Evolutionary conservation across 2,329 filamentous ascomycete genomes (phyloP).

Genomic region (Penicillium sp.): DNA sequence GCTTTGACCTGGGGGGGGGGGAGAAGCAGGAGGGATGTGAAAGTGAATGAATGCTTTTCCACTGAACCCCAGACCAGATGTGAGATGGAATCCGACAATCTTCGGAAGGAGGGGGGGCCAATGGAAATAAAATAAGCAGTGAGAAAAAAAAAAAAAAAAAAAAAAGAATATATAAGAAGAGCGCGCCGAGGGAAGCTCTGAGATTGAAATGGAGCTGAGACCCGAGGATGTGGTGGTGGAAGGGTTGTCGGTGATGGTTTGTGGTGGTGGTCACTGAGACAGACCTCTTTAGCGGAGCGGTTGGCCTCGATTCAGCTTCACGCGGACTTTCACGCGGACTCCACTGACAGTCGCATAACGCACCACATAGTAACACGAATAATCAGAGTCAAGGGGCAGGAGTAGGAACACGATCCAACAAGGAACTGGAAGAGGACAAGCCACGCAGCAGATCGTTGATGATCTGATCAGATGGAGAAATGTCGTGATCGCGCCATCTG

Average conservation of each 20-base stretch:
- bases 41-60: constrained; percentile 1
- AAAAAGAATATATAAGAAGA: not conserved
- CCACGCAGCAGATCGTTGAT: constrained; percentile 32
- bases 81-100: constrained; percentile 8
- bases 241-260: not conserved
- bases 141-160: constrained; percentile 4
- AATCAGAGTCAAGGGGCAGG: constrained; percentile 1
- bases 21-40: not conserved
- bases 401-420: not conserved
- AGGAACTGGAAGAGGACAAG: constrained; percentile 4
- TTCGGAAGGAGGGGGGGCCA: constrained; percentile 13
- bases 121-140: constrained; percentile 11
- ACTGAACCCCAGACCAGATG: constrained; percentile 28
- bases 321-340: not conserved
- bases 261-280: not conserved
- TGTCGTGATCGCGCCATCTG: constrained; percentile 48
- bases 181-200: not conserved
- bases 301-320: constrained; percentile 5
- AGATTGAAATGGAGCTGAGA: not conserved
- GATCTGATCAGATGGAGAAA: constrained; percentile 53
- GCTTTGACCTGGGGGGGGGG: not conserved
- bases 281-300: not conserved
- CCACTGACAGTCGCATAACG: constrained; percentile 2
- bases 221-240: not conserved
- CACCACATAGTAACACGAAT: constrained; percentile 5